These are phyloP conservation scores for Catharanthus roseus DNA, from an alignment of 257 asterid genomes.

Conservation along the genomic window DNA sequence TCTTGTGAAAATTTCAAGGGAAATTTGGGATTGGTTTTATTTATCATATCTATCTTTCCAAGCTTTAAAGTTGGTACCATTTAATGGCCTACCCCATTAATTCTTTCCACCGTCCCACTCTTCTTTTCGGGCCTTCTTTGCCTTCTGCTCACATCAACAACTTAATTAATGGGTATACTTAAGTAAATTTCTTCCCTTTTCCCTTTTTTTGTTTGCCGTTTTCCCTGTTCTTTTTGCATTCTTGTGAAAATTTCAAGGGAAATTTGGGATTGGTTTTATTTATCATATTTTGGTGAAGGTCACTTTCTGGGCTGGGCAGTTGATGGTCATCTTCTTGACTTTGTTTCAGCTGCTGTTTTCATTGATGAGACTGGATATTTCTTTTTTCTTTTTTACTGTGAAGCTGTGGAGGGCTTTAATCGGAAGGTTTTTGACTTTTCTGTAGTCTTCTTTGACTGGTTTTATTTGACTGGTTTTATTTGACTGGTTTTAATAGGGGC, in stretches of 20 bases:
- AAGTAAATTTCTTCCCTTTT: constrained; percentile 1
- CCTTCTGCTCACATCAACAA: not conserved
- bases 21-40: not conserved
- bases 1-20: not conserved
- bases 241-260: not conserved
- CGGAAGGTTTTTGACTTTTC: constrained; percentile 17
- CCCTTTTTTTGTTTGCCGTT: constrained; percentile 1
- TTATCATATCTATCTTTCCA: no score
- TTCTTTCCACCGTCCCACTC: not conserved
- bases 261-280: constrained; percentile 1
- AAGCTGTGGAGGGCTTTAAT: not conserved
- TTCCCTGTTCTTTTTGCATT: not conserved
- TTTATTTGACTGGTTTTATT: no score
- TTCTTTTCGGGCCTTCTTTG: no score
- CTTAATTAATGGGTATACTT: not conserved
- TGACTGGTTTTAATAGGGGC: not conserved
- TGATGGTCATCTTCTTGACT: not conserved
- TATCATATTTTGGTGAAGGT: not conserved
- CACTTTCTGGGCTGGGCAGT: not conserved
- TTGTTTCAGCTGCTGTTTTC: not conserved
- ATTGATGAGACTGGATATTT: not conserved
- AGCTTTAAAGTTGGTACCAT: no score
- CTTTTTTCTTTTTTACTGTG: not conserved
- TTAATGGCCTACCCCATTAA: constrained; percentile 10
- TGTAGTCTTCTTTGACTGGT: not conserved